A percentile compares a stretch with the other conserved stretches of the same genome.
Conservation (phyloP, 2,329 filamentous ascomycete genomes). For the Daldinia sp. region DNA sequence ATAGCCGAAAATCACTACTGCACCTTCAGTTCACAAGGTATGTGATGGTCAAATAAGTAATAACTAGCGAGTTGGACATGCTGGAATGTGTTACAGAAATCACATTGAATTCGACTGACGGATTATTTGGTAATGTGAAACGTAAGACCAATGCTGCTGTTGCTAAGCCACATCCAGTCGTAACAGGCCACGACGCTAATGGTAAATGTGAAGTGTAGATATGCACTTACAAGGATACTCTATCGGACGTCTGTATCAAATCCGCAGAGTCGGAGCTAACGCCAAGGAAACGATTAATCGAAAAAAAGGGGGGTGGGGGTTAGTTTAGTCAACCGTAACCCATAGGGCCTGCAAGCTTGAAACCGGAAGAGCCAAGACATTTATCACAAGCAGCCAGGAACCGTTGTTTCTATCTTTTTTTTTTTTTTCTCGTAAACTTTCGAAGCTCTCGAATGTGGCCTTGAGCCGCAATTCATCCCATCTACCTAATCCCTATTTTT, state of each 20-base stretch:
- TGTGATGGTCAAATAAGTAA: neutral
- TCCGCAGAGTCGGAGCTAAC: slow-evolving; percentile 26
- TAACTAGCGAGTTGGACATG: neutral
- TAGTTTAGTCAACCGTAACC: neutral
- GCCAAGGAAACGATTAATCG: slow-evolving; percentile 35
- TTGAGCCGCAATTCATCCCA: slow-evolving; percentile 22
- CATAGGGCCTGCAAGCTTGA: slow-evolving; percentile 1
- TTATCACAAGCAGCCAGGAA: slow-evolving; percentile 30
- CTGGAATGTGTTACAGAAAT: neutral
- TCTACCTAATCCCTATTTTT: slow-evolving; percentile 15
- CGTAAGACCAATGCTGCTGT: slow-evolving; percentile 13
- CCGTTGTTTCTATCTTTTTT: slow-evolving; percentile 9
- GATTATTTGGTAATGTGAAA: slow-evolving; percentile 31
- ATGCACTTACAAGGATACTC: slow-evolving; percentile 31
- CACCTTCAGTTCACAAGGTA: neutral
- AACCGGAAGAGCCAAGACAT: slow-evolving; percentile 38
- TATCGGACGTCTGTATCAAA: slow-evolving; percentile 22
- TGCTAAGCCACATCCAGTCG: slow-evolving; percentile 36
- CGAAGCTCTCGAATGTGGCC: slow-evolving; percentile 32
- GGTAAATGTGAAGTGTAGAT: slow-evolving; percentile 26
- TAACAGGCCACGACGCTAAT: slow-evolving; percentile 32
- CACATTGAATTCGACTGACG: slow-evolving; percentile 8
- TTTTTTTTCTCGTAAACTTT: slow-evolving; percentile 25
- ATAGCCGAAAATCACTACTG: neutral
- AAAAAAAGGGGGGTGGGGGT: slow-evolving; percentile 37